A percentile compares a stretch with the other conserved stretches of the same genome.
Evolutionary conservation across 2,329 filamentous ascomycete species (phyloP).

Genomic region (Dryadomyces quercus-mongolicae): DNA sequence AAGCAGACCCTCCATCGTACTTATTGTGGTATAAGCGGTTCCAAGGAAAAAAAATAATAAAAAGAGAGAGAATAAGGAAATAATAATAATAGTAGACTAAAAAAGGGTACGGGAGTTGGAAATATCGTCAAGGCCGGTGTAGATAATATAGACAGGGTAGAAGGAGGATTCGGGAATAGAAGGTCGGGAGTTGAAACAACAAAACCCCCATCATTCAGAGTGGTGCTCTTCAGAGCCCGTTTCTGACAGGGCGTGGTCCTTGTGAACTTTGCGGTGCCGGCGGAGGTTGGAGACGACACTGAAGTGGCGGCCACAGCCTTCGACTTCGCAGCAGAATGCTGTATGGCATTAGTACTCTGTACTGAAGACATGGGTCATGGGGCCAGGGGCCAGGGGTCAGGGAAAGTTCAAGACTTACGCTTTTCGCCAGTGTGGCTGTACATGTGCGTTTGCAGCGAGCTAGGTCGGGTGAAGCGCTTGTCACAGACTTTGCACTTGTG

Average conservation of each 20-base stretch:
- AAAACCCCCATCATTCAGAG: slow-evolving; percentile 32
- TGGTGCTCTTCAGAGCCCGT: slow-evolving; percentile 52
- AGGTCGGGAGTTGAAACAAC: neutral
- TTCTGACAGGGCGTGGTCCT: slow-evolving; percentile 55
- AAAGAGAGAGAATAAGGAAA: neutral
- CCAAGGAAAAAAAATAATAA: neutral
- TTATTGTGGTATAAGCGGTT: slow-evolving; percentile 1
- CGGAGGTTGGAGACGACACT: slow-evolving; percentile 94
- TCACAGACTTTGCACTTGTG: slow-evolving; percentile 99
- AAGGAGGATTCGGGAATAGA: neutral
- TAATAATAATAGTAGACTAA: neutral
- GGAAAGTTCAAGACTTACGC: slow-evolving; percentile 57
- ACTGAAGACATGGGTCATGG: too few species aligned
- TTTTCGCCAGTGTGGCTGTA: slow-evolving; percentile 98
- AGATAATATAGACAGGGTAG: neutral
- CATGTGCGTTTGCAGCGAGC: slow-evolving; percentile 93
- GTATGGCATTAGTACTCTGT: slow-evolving; percentile 2
- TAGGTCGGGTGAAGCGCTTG: slow-evolving; percentile 90
- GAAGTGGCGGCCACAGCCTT: slow-evolving; percentile 90
- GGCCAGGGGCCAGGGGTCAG: neutral
- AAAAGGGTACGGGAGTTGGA: neutral
- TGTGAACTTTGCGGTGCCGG: slow-evolving; percentile 92
- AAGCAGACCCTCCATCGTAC: neutral
- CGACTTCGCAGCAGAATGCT: slow-evolving; percentile 92
- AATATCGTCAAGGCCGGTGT: neutral